phyloP scores from a whole-genome alignment of 306 rosid genomes.

The Prunus davidiana region DNA sequence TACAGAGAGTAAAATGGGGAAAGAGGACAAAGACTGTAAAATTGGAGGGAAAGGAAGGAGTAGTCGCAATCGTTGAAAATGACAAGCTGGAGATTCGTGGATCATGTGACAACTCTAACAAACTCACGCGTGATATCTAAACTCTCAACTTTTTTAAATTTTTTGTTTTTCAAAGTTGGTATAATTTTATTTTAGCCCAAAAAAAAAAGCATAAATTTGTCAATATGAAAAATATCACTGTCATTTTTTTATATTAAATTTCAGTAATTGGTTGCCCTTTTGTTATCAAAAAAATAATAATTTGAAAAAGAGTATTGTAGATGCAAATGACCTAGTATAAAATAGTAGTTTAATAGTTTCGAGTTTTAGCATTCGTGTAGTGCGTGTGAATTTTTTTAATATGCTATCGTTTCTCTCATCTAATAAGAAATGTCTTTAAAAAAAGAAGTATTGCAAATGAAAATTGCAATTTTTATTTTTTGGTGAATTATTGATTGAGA shows the following conservation, averaged over 20 bases:
- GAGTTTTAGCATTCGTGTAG: accelerated
- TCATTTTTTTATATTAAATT: no score
- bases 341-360: accelerated
- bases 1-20: not conserved
- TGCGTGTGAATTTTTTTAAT: no score
- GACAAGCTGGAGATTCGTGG: constrained; percentile 45
- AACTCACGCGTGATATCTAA: constrained; percentile 49
- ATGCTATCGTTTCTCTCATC: accelerated
- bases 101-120: constrained; percentile 68
- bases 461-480: no score
- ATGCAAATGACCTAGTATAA: no score
- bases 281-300: no score
- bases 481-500: no score
- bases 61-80: constrained; percentile 55
- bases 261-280: no score
- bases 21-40: not conserved
- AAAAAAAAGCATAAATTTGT: no score
- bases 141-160: constrained; percentile 1
- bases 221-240: no score
- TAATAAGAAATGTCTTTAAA: no score
- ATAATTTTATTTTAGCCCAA: not conserved
- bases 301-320: no score
- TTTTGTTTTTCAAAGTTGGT: not conserved
- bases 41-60: constrained; percentile 9
- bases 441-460: no score